Percentiles rank a stretch among this genome's conserved stretches.
phyloP scores from a whole-genome alignment of 2,329 filamentous ascomycete genomes.

The Purpureocillium takamizusanense region DNA sequence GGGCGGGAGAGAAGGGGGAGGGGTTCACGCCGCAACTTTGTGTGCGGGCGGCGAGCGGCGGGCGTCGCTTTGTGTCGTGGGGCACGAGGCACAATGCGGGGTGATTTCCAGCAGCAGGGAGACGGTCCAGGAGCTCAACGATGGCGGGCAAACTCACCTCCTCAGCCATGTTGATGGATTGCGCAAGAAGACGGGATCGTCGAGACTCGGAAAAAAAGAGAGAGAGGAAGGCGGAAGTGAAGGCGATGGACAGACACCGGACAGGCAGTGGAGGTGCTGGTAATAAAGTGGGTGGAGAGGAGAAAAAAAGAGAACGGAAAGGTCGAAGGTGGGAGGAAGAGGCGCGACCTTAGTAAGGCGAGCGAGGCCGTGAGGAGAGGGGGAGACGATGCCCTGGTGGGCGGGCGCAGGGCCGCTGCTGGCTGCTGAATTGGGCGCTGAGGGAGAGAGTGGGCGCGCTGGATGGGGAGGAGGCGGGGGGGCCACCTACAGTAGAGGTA shows the following conservation, averaged over 20 bases:
- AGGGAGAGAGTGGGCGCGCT: no score
- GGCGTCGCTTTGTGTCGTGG: slow-evolving; percentile 19
- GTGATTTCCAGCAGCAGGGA: slow-evolving; percentile 27
- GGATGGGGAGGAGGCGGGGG: slow-evolving; percentile 6
- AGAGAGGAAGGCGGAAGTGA: slow-evolving; percentile 9
- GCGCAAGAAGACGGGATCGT: slow-evolving; percentile 24
- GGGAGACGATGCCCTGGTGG: slow-evolving; percentile 14
- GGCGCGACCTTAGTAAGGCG: neutral
- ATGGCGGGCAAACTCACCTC: slow-evolving; percentile 35
- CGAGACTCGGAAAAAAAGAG: slow-evolving; percentile 10
- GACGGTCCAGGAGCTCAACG: slow-evolving; percentile 14
- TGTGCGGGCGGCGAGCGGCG: slow-evolving; percentile 4
- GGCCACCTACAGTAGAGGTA: no score
- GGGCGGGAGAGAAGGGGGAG: neutral
- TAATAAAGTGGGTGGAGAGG: slow-evolving; percentile 8
- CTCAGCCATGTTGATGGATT: slow-evolving; percentile 49
- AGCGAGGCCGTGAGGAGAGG: slow-evolving; percentile 15
- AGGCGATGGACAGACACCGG: slow-evolving; percentile 8
- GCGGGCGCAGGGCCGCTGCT: no score
- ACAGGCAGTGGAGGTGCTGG: slow-evolving; percentile 14
- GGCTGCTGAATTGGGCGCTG: no score
- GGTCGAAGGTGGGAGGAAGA: slow-evolving; percentile 5
- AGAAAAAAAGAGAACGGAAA: slow-evolving; percentile 7
- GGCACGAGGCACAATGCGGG: slow-evolving; percentile 35
- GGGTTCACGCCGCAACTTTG: neutral